Base-by-base conservation (phyloP, 805 yeast species). In the Kuraishia piskuri region DNA sequence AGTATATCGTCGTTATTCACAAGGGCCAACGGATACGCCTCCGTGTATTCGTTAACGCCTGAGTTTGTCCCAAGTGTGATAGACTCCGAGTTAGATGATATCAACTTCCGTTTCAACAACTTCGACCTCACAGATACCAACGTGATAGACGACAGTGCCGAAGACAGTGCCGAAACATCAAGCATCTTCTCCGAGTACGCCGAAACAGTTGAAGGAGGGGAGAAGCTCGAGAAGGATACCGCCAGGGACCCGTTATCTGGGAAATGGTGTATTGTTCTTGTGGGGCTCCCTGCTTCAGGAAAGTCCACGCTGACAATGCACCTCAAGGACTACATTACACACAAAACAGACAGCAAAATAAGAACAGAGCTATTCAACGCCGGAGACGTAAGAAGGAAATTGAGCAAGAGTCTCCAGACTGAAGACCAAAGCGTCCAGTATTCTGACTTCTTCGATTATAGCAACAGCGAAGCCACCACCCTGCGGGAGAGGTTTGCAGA, bases 261-360 rank as follows among this genome's bases (percentile, higher is more conserved):
- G 31, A 68, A 68, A 51, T 66, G 66, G 66, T 61, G 64, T 8
- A 59, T 68, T 7, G 64, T 69, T 45, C 52, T 68, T 45, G 97
- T 94, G 4, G 99, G 99, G 0, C 67, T 86, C 14, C 98, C 98
- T 0, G 98, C 97, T 0, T 77, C 97, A 51, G 99, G 99, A 2
- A 92, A 92, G 68, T 88, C 96, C 2, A 64, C 71, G 1, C 62
- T 68, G 46, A 62, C 66, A 1, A 57, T 52, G 20, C 68, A 68
- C 36, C 57, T 68, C 14, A 58, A 56, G 46, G 55, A 63, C 21
- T 67, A 59, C 50, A 55, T 66, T 1, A 49, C 55, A 9, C 49
- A 50, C 2, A 47, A 52, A 20, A 60, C 63, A 7, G 51, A 53
- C 23, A 52, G 45, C 8, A 52, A 54, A 21, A 22, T 64, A 2